Conservation (phyloP, 345 rosid species). For the Euphorbia tirucalli region DNA sequence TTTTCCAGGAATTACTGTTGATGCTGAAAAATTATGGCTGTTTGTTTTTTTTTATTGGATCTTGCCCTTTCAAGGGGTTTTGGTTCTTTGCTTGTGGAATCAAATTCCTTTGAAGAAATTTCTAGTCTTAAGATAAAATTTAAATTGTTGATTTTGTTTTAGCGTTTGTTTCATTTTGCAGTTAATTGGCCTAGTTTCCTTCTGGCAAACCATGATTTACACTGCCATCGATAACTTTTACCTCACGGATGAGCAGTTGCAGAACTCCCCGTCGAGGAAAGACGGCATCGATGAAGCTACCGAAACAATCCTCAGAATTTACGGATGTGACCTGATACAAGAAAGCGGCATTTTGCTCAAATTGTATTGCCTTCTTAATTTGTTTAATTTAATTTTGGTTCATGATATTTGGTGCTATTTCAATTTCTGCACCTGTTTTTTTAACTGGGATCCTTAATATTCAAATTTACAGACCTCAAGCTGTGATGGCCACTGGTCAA, state of each 20-base stretch:
- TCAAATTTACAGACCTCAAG: slow-evolving; percentile 63
- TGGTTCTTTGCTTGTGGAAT: too few relatives aligned
- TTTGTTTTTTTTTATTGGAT: too few relatives aligned
- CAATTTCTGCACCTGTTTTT: not conserved
- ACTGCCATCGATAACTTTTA: slow-evolving; percentile 93
- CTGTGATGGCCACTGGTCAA: slow-evolving; percentile 98
- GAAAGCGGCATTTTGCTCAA: slow-evolving; percentile 83
- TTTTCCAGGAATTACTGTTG: too few relatives aligned
- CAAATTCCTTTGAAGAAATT: too few relatives aligned
- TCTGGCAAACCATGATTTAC: slow-evolving; percentile 58
- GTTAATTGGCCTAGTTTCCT: not conserved
- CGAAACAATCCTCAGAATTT: slow-evolving; percentile 71
- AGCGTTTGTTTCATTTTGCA: not conserved
- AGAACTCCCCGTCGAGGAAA: slow-evolving; percentile 74
- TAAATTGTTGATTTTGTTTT: not conserved
- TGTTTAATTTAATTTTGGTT: not conserved
- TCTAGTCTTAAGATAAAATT: too few relatives aligned
- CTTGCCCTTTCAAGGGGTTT: too few relatives aligned
- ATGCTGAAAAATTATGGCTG: too few relatives aligned
- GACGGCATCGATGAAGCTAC: slow-evolving; percentile 84
- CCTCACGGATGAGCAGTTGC: slow-evolving; percentile 65
- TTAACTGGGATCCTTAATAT: slow-evolving; percentile 18
- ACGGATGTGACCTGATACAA: slow-evolving; percentile 93
- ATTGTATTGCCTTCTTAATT: slow-evolving; percentile 44
- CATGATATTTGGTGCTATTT: not conserved